A percentile compares a stretch with the other conserved stretches of the same genome.
phyloP scores from a whole-genome alignment of 2,329 filamentous ascomycete genomes.

The Mollisia scopiformis region DNA sequence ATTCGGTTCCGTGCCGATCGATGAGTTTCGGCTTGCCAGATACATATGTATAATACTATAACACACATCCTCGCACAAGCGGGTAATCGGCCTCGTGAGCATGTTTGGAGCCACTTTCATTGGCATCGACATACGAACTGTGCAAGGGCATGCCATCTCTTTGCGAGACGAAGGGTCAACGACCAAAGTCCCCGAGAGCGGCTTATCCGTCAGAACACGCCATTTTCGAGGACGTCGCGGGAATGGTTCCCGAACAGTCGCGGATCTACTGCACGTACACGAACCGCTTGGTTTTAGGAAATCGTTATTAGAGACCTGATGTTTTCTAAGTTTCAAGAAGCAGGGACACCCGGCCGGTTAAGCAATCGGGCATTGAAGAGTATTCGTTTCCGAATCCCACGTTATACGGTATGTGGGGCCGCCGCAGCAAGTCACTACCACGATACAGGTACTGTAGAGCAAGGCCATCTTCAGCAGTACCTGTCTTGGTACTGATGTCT shows the following conservation, averaged over 20 bases:
- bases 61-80: not conserved
- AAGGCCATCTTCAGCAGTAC: too few species aligned
- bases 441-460: too few species aligned
- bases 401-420: not conserved
- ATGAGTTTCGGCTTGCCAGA: not conserved
- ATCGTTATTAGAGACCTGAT: not conserved
- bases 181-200: not conserved
- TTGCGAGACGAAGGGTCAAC: too few species aligned
- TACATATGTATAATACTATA: too few species aligned
- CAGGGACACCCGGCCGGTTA: not conserved
- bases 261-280: not conserved
- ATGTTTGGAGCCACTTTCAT: not conserved
- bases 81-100: not conserved
- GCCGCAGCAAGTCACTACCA: too few species aligned
- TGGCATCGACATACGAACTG: not conserved
- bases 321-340: not conserved
- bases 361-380: not conserved
- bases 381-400: not conserved
- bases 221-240: not conserved
- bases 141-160: not conserved
- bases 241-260: not conserved
- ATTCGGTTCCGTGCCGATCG: not conserved
- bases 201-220: not conserved
- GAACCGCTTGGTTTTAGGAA: not conserved
- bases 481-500: not conserved